Evolutionary conservation across 371 early-diverging fungal species (phyloP), one percentile per base, ranked within the genome.

Genomic region (Mortierella sp.): DNA sequence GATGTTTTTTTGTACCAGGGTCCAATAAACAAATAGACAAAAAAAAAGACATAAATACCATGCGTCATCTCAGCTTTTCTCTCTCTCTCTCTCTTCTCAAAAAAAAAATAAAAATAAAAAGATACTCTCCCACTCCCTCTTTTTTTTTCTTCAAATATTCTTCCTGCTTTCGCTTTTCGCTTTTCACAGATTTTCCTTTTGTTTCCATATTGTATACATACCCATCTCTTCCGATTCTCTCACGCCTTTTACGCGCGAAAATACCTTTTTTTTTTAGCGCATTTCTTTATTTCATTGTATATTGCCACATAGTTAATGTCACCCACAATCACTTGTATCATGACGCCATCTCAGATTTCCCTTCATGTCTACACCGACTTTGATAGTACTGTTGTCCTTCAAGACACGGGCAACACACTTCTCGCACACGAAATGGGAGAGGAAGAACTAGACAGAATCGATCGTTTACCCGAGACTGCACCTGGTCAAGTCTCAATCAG

Each of bases 351-450:
- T 0, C 8, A 45, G 16, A 52, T 55, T 49, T 60, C 64, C 22
- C 64, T 76, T 24, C 76, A 70, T 30, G 65, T 72, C 28, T 77
- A 77, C 26, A 52, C 57, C 5, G 77, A 77, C 51, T 77, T 67
- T 51, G 77, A 77, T 51, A 72, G 72, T 55, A 77, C 77, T 5
- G 61, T 68, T 1, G 67, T 64, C 37, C 68, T 77, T 14, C 24
- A 47, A 12, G 77, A 77, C 30, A 60, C 68, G 0, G 69, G 77
- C 3, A 52, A 72, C 51, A 24, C 49, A 5, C 54, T 77, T 2
- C 58, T 77, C 0, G 68, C 72, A 20, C 64, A 67, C 18, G 55
- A 72, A 35, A 64, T 77, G 37, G 77, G 77, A 9, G 28, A 40
- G 0, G 35, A 72, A 39, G 77, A 77, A 35, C 49, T 77, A 26